Base-by-base conservation (phyloP, 1,284 basidiomycete genomes). In the Ceratobasidium sp. region DNA sequence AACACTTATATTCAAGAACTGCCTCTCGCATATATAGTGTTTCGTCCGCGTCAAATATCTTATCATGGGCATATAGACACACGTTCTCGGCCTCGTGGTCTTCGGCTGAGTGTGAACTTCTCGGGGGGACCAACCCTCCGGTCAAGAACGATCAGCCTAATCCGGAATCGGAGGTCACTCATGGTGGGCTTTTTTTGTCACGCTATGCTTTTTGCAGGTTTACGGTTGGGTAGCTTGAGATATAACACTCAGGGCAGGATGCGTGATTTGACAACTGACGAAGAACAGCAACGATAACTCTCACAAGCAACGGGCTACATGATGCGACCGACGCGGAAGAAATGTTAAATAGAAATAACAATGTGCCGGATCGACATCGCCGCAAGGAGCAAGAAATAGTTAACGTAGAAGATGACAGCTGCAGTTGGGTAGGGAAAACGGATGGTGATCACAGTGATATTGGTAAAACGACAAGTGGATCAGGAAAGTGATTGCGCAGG, bases 401-500 rank as follows among this genome's bases (percentile, higher is more conserved):
- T 69, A 58, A 58, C 66, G 66, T 69, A 48, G 39, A 69, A 58
- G 66, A 34, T 19, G 7, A 24, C 24, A n/a, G 54, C 24, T 58
- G 51, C 37, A 58, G n/a, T 27, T 62, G 59, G 41, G 41, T 46
- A 29, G 13, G 19, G 41, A 16, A 48, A 48, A 43, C 24, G 39
- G 53, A 54, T 41, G 54, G 29, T 46, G 66, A 71, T 39, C 66
- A 71, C 66, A 71, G 66, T 71, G 66, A 48, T 41, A 71, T 71
- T 48, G 66, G 48, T 68, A 71, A 71, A 58, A 31, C 29, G 54
- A 41, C 37, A 71, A 71, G 54, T 71, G 54, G 51, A 29, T 22
- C 54, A 48, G 54, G 66, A 48, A 58, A 22, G 66, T 58, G n/a
- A 59, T 56, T 71, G 66, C 54, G 43, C 54, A 49, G 48, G 62